Evolutionary conservation across 305 asterid genomes (phyloP), one percentile per base, ranked within the genome.

Genomic region (Solanum chacoense): DNA sequence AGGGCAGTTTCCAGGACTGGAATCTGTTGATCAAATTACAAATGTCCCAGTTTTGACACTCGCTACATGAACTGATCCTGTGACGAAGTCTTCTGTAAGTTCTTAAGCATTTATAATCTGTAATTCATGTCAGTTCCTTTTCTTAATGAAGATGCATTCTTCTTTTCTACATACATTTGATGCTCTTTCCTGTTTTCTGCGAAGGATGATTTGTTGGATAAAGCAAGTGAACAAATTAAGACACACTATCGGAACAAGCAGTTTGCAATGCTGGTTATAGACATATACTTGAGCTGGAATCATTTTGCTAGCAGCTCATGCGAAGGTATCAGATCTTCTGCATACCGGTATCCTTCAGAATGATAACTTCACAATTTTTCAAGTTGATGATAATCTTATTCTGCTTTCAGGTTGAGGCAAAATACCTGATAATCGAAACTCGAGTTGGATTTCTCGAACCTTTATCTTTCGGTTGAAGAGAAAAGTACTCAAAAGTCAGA

Each of bases 1-100:
- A 7, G 98, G 99, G 88, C 98, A 97, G 92, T 96, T 97, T 92
- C 96, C 98, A 26, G 98, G 98, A 40, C 73, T 97, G 91, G 94
- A 92, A 89, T 90, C 98, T 20, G 91, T 90, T 88, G 91, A 83
- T 83, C 92, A 92, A 88, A 90, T 37, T 65, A 83, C 89, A 26
- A 88, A 92, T 88, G 72, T 91, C 83, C 92, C 40, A 89, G 94
- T 89, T 55, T 32, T 93, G 90, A 94, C 93, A 90, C 94, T 92
- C 84, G 85, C 93, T 63, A 85, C 91, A 59, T 96, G 89, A 94
- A 85, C 89, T 80, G 2, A 42, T 81, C 55, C 18, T 34, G 55
- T 20, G 67, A 22, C n/a, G n/a, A 3, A 13, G 87, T 88, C 71
- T 74, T 89, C 16, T 26, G 55, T 87, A 35, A 88, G 80, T 67